phyloP scores from a whole-genome alignment of 345 rosid species.

The Lagerstroemia speciosa region DNA sequence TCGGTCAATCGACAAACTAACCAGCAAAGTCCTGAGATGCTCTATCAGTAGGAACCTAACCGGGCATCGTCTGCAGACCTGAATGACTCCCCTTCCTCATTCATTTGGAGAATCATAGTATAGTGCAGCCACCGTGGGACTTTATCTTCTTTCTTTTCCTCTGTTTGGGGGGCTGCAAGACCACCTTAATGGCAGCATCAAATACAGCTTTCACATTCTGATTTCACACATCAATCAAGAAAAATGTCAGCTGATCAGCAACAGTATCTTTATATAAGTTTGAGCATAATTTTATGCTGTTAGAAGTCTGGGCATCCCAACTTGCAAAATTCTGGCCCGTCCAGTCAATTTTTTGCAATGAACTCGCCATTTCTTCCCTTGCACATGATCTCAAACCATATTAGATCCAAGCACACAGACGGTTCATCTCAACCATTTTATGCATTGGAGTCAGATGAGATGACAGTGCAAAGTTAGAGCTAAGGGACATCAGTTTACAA shows the following conservation, averaged over 20 bases:
- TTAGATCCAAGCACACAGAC: no score
- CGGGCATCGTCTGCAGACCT: neutral
- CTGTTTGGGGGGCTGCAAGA: conserved; percentile 47
- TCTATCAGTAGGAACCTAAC: neutral
- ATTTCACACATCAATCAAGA: neutral
- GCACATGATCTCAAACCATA: no score
- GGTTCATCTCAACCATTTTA: no score
- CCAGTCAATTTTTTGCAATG: no score
- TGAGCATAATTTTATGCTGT: no score
- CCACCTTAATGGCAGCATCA: conserved; percentile 47
- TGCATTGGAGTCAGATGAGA: no score
- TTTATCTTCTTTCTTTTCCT: conserved; percentile 39
- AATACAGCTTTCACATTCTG: conserved; percentile 50
- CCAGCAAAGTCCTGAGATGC: neutral
- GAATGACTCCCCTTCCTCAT: neutral
- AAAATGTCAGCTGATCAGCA: neutral
- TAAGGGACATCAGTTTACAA: no score
- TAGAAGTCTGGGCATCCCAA: neutral
- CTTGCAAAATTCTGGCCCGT: no score
- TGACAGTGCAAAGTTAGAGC: no score
- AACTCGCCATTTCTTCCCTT: no score
- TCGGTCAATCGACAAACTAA: neutral
- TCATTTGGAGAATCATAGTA: conserved; percentile 21
- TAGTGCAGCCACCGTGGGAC: conserved; percentile 31
- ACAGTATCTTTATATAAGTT: neutral